Conservation (phyloP, 768 basidiomycete species). For the Agrocybe chaxingu region DNA sequence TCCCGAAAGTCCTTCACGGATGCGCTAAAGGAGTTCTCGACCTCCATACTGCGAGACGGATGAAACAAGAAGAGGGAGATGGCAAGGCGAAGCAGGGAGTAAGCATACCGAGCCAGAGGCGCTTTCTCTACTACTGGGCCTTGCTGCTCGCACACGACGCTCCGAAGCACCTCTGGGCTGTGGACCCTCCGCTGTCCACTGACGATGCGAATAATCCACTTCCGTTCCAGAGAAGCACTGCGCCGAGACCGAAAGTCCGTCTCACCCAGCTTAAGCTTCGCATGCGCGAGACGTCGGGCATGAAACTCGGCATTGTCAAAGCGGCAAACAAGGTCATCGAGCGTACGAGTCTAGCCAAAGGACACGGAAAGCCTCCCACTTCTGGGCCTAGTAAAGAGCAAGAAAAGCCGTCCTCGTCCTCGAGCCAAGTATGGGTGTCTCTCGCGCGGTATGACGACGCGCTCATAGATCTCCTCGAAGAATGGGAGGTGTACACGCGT, state of each 20-base stretch:
- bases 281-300: conserved; percentile 51
- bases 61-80: conserved; percentile 43
- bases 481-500: conserved; percentile 57
- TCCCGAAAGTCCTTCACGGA: conserved; percentile 31
- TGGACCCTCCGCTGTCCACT: conserved; percentile 14
- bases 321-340: conserved; percentile 56
- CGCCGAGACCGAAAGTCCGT: conserved; percentile 42
- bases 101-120: conserved; percentile 77
- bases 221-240: conserved; percentile 1
- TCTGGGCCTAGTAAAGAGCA: conserved; percentile 6
- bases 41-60: conserved; percentile 67
- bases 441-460: conserved; percentile 75
- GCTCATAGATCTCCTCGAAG: conserved; percentile 60
- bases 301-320: conserved; percentile 50
- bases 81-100: conserved; percentile 52
- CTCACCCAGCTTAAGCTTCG: conserved; percentile 57
- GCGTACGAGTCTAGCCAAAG: conserved; percentile 24
- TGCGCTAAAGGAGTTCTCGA: conserved; percentile 56
- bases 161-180: conserved; percentile 47
- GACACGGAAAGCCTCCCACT: too few species aligned
- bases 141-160: conserved; percentile 54
- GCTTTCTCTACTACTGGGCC: conserved; percentile 80
- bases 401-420: conserved; percentile 16
- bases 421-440: conserved; percentile 61
- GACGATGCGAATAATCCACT: not conserved